Evolutionary conservation across 1,139 yeast species (phyloP).

Genomic region (Hyphopichia burtonii): DNA sequence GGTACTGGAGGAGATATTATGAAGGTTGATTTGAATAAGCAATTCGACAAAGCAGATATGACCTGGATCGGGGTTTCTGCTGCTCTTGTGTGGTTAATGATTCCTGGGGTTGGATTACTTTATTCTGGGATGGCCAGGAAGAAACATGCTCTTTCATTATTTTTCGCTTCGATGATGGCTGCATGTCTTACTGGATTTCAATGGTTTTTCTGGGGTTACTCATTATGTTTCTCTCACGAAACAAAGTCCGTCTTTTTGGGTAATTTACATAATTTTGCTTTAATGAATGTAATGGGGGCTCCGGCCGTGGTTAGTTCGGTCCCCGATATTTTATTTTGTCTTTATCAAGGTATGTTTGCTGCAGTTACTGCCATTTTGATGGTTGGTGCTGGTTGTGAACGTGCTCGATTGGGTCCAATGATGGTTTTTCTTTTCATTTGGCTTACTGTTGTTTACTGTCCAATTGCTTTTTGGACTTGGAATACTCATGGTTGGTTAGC

Average conservation of each 20-base stretch:
- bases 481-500: constrained; percentile 42
- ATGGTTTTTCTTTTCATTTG: constrained; percentile 89
- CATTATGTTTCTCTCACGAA: constrained; percentile 75
- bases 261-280: constrained; percentile 72
- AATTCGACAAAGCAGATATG: constrained; percentile 76
- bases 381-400: constrained; percentile 97
- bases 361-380: constrained; percentile 86
- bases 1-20: constrained; percentile 83
- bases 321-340: constrained; percentile 85
- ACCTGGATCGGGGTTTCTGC: constrained; percentile 82
- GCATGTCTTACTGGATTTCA: constrained; percentile 79
- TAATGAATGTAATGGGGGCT: constrained; percentile 80
- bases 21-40: constrained; percentile 68
- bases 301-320: constrained; percentile 64
- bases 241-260: constrained; percentile 74
- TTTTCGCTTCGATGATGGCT: constrained; percentile 95
- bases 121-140: constrained; percentile 91
- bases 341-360: constrained; percentile 96
- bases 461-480: constrained; percentile 53
- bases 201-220: constrained; percentile 98
- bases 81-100: constrained; percentile 87
- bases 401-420: constrained; percentile 96
- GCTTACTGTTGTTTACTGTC: constrained; percentile 96
- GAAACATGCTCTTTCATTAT: constrained; percentile 83
- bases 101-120: constrained; percentile 88